Evolutionary conservation across 2,329 filamentous ascomycete species (phyloP).

Genomic region (Pseudonectria foliicola): DNA sequence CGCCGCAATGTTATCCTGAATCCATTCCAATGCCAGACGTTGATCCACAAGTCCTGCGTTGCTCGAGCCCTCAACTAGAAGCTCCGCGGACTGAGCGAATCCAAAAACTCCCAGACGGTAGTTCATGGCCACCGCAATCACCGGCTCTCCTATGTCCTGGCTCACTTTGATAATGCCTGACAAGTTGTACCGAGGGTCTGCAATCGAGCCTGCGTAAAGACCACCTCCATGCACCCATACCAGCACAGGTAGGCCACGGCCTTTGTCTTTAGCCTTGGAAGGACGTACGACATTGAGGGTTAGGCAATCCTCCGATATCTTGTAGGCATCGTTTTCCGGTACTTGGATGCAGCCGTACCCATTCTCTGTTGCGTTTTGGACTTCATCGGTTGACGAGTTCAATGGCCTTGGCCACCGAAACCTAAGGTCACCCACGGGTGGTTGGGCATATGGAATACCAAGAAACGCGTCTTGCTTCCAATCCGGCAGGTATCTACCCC

Average conservation of each 20-base stretch:
- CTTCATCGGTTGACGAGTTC: conserved; percentile 31
- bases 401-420: conserved; percentile 31
- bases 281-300: background rate
- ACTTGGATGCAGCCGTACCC: conserved; percentile 39
- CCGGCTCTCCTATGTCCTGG: conserved; percentile 42
- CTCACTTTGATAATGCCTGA: conserved; percentile 40
- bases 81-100: conserved; percentile 40
- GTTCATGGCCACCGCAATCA: conserved; percentile 48
- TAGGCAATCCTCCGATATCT: too few relatives aligned
- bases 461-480: conserved; percentile 33
- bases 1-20: conserved; percentile 45
- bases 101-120: conserved; percentile 48
- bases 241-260: background rate
- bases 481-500: too few relatives aligned
- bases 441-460: conserved; percentile 33
- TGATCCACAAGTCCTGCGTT: conserved; percentile 46
- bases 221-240: conserved; percentile 55
- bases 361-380: conserved; percentile 34
- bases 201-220: conserved; percentile 40
- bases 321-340: too few relatives aligned
- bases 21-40: conserved; percentile 41
- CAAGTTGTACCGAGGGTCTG: conserved; percentile 38
- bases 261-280: background rate
- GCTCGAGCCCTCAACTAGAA: conserved; percentile 35
- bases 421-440: conserved; percentile 28